Evolutionary conservation across 345 rosid genomes (phyloP).

Genomic region (Sisymbrium irio): DNA sequence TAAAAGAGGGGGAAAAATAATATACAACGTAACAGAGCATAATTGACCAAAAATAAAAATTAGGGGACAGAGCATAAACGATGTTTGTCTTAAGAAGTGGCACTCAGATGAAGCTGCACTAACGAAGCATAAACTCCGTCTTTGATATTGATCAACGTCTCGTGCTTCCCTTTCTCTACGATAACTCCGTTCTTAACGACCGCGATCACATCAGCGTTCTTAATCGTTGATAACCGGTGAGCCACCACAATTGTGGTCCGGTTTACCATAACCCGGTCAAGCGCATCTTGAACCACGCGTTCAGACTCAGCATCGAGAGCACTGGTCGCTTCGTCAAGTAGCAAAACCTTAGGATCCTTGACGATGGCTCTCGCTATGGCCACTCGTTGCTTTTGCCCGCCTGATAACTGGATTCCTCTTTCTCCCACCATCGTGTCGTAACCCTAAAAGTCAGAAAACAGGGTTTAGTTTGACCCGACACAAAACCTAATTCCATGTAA

Average conservation of each 20-base stretch:
- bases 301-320: constrained; percentile 77
- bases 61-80: neutral
- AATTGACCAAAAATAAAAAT: neutral
- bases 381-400: constrained; percentile 76
- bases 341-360: constrained; percentile 57
- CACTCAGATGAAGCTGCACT: constrained; percentile 51
- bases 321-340: constrained; percentile 78
- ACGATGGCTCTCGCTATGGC: constrained; percentile 83
- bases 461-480: constrained; percentile 26
- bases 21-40: neutral
- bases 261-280: constrained; percentile 55
- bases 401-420: constrained; percentile 64
- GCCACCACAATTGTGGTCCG: constrained; percentile 66
- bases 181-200: constrained; percentile 60
- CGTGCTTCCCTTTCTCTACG: constrained; percentile 67
- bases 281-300: constrained; percentile 66
- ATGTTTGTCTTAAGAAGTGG: constrained; percentile 11
- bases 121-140: constrained; percentile 63
- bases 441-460: constrained; percentile 42
- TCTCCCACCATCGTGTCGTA: constrained; percentile 70
- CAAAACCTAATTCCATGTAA: constrained; percentile 38
- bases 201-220: constrained; percentile 57
- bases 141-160: constrained; percentile 42
- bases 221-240: constrained; percentile 63
- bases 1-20: neutral